Conservation (phyloP, 306 rosid species). For the Gastrolobium bilobum region DNA sequence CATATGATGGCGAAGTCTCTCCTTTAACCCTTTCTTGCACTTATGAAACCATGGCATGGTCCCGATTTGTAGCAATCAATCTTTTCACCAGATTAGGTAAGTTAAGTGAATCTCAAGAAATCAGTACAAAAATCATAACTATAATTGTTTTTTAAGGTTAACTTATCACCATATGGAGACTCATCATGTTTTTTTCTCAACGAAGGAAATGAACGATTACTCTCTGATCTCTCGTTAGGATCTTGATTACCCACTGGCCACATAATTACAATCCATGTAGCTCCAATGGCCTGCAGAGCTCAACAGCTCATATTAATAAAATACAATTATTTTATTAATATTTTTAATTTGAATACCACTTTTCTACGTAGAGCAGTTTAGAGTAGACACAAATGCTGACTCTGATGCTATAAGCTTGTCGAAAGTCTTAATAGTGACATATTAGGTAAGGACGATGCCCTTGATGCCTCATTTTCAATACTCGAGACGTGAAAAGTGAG, state of each 20-base stretch:
- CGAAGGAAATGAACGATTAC: not conserved
- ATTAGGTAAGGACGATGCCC: not conserved
- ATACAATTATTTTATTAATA: not conserved
- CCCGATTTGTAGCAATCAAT: not conserved
- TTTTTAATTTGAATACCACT: not conserved
- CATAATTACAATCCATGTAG: not conserved
- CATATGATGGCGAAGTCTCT: not conserved
- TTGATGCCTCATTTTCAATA: slow-evolving; percentile 18
- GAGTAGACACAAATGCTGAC: slow-evolving; percentile 4
- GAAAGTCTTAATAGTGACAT: not conserved
- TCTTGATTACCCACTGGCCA: not conserved
- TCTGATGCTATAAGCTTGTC: not conserved
- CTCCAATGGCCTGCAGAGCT: not conserved
- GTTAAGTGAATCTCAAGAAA: slow-evolving; percentile 29
- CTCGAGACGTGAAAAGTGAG: not conserved
- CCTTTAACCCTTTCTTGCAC: not conserved
- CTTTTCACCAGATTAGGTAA: not conserved
- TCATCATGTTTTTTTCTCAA: not conserved
- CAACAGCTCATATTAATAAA: not conserved
- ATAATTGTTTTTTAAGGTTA: slow-evolving; percentile 17
- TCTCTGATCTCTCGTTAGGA: not conserved
- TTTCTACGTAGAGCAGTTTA: not conserved
- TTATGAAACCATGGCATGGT: not conserved
- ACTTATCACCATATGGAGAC: not conserved
- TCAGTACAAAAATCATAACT: not conserved